A percentile compares a stretch with the other conserved stretches of the same genome.
Evolutionary conservation across 2,329 filamentous ascomycete genomes (phyloP).

Genomic region (Colletotrichum eleusines): DNA sequence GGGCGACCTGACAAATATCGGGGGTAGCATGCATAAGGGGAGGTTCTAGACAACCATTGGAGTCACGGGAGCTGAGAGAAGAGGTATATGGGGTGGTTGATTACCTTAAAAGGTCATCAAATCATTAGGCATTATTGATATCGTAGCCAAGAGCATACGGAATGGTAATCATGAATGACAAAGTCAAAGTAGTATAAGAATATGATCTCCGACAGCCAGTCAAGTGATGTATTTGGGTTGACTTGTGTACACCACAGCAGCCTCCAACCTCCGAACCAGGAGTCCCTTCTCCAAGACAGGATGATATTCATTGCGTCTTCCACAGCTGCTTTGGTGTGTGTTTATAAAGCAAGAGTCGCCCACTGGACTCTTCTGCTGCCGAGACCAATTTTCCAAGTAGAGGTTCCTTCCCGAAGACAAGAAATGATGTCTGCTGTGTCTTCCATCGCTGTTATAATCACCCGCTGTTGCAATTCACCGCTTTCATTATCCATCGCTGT

Average conservation of each 20-base stretch:
- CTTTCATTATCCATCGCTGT: no score
- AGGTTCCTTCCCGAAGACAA: not conserved
- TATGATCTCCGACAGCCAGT: not conserved
- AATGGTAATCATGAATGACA: not conserved
- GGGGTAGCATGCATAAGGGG: not conserved
- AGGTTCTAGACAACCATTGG: no score
- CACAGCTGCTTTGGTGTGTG: no score
- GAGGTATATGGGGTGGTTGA: no score
- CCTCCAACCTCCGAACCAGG: not conserved
- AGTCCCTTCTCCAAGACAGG: not conserved
- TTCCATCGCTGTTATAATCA: no score
- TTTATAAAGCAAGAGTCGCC: no score
- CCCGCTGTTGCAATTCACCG: no score
- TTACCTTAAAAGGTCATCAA: not conserved
- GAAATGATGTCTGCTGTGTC: not conserved
- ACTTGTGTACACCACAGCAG: not conserved
- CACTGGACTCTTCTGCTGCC: no score
- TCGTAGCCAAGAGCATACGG: not conserved
- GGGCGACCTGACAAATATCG: not conserved
- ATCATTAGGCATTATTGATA: not conserved
- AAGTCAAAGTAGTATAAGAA: not conserved
- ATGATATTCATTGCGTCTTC: not conserved
- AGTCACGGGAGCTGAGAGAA: not conserved
- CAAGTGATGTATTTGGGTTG: not conserved
- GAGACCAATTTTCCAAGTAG: no score